Evolutionary conservation across 768 basidiomycete genomes (phyloP).

Genomic region (Coprinopsis marcescibilis): DNA sequence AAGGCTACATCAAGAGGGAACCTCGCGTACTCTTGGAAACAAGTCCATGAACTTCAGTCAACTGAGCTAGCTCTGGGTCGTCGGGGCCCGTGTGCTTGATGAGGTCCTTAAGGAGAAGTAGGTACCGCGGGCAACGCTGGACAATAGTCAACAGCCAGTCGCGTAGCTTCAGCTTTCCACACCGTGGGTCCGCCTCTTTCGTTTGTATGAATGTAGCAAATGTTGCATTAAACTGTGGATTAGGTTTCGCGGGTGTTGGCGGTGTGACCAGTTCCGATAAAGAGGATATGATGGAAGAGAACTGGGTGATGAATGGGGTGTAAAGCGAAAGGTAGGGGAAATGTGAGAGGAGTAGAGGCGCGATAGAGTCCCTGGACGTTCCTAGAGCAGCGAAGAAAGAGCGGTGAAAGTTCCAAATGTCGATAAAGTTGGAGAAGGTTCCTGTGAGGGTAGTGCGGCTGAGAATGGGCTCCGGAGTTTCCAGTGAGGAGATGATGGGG

Average conservation of each 20-base stretch:
- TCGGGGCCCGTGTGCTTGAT: conserved; percentile 58
- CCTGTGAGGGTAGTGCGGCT: conserved; percentile 62
- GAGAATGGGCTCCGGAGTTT: conserved; percentile 62
- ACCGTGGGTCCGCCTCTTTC: conserved; percentile 65
- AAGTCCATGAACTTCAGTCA: conserved; percentile 54
- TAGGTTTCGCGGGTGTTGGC: conserved; percentile 30
- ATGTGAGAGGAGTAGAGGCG: conserved; percentile 58
- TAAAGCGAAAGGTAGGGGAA: conserved; percentile 88
- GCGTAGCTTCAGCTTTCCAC: conserved; percentile 68
- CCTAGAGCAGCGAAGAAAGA: conserved; percentile 60
- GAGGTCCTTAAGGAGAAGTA: conserved; percentile 78
- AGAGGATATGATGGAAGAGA: conserved; percentile 57
- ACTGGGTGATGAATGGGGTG: conserved; percentile 78
- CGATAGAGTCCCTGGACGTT: conserved; percentile 18
- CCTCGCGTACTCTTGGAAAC: conserved; percentile 66
- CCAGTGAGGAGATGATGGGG: conserved; percentile 72
- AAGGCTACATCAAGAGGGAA: background rate
- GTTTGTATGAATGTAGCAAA: conserved; percentile 60
- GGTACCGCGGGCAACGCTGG: conserved; percentile 83
- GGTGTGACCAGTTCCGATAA: conserved; percentile 49
- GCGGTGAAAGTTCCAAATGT: conserved; percentile 86
- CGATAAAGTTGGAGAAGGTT: conserved; percentile 84
- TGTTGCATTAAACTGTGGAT: conserved; percentile 37
- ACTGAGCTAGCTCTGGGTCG: conserved; percentile 60
- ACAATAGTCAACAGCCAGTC: conserved; percentile 87